Evolutionary conservation across 83 land plant genomes (phyloP).

Genomic region (Diphasiastrum complanatum): DNA sequence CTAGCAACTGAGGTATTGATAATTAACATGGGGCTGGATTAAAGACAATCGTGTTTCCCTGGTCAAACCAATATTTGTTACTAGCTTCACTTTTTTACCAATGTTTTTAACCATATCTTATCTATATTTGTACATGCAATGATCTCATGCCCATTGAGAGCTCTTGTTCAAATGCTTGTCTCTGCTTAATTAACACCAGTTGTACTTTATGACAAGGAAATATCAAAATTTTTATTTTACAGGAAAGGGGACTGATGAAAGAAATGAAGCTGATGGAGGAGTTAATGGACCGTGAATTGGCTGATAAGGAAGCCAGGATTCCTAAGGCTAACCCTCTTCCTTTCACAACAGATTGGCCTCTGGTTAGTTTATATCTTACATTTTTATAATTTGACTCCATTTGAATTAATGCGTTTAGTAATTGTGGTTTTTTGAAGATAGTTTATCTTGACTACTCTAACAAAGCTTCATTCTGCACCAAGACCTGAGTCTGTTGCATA

Average conservation of each 20-base stretch:
- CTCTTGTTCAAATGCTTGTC: constrained; percentile 3
- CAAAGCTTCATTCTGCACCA: background rate
- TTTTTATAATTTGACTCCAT: background rate
- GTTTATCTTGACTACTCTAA: background rate
- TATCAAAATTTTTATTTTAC: background rate
- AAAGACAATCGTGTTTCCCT: background rate
- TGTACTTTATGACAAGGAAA: background rate
- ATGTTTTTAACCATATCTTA: too few relatives aligned
- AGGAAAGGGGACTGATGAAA: constrained; percentile 84
- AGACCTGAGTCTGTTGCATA: too few relatives aligned
- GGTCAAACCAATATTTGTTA: too few relatives aligned
- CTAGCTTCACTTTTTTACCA: too few relatives aligned
- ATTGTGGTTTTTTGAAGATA: background rate
- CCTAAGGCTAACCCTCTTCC: constrained; percentile 90
- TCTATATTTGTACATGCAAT: too few relatives aligned
- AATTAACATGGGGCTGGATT: background rate
- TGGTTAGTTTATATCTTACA: constrained; percentile 34
- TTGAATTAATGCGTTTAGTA: background rate
- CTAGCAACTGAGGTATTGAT: constrained; percentile 59
- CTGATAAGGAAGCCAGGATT: constrained; percentile 58
- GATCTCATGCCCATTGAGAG: constrained; percentile 1
- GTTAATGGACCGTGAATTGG: constrained; percentile 50
- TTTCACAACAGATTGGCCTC: constrained; percentile 79
- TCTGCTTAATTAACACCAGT: background rate
- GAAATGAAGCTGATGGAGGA: constrained; percentile 52